Evolutionary conservation across 257 asterid genomes (phyloP).

Genomic region (Solanum lignicaule): DNA sequence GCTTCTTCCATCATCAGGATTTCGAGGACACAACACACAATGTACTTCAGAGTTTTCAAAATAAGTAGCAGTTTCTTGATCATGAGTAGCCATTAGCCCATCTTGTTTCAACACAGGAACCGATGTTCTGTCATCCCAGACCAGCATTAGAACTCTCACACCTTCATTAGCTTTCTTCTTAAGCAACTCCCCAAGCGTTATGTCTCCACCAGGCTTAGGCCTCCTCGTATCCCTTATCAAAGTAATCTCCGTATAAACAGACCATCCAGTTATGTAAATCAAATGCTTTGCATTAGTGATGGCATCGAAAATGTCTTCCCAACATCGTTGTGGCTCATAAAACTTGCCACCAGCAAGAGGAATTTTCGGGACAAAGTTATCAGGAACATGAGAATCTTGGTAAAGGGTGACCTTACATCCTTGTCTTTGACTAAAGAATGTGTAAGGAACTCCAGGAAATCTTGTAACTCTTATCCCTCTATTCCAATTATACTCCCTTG

Average conservation of each 20-base stretch:
- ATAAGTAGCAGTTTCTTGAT: neutral
- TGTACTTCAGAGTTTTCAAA: neutral
- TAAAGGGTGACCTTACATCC: constrained; percentile 1
- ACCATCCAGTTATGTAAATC: constrained; percentile 5
- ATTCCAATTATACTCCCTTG: constrained; percentile 18
- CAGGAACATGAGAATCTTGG: constrained; percentile 10
- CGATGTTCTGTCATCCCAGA: constrained; percentile 4
- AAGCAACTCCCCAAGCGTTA: constrained; percentile 3
- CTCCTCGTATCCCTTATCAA: constrained; percentile 6
- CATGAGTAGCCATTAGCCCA: constrained; percentile 12
- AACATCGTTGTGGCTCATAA: constrained; percentile 8
- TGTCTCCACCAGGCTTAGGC: constrained; percentile 11
- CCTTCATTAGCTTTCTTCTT: constrained; percentile 7
- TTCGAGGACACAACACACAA: constrained; percentile 10
- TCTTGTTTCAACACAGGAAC: neutral
- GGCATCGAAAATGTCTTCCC: neutral
- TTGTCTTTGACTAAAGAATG: constrained; percentile 2
- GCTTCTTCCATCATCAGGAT: constrained; percentile 10
- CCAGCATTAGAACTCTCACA: constrained; percentile 9
- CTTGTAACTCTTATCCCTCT: constrained; percentile 11
- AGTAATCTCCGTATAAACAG: constrained; percentile 7
- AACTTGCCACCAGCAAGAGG: constrained; percentile 3
- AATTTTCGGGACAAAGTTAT: neutral
- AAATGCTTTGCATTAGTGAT: constrained; percentile 3
- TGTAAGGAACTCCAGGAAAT: constrained; percentile 22